phyloP scores from a whole-genome alignment of 306 rosid species.

The Glycine latifolia region DNA sequence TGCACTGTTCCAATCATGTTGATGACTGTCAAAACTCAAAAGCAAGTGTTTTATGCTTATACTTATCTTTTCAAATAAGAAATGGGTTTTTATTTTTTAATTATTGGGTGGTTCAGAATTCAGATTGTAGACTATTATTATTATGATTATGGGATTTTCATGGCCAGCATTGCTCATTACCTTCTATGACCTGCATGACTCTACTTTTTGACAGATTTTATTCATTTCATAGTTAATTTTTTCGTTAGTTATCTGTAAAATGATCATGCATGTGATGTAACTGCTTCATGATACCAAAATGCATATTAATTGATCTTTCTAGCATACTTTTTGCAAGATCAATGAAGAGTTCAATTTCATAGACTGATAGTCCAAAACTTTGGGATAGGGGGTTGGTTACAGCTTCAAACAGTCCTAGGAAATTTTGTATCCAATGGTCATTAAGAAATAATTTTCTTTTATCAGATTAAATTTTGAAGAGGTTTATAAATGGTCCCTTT shows the following conservation, averaged over 20 bases:
- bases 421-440: background rate
- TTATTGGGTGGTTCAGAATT: background rate
- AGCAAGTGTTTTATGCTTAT: no score
- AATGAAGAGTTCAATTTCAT: background rate
- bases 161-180: background rate
- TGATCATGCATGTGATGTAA: background rate
- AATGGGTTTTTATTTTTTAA: background rate
- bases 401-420: background rate
- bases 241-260: background rate
- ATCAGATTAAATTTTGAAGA: background rate
- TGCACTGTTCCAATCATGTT: slow-evolving; percentile 12
- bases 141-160: background rate
- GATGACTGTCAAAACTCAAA: background rate
- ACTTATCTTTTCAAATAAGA: background rate
- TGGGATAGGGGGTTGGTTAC: background rate
- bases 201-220: background rate
- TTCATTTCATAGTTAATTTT: background rate
- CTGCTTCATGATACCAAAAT: background rate
- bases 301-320: background rate
- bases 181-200: no score
- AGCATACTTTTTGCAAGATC: background rate
- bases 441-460: slow-evolving; percentile 1
- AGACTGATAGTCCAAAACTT: background rate
- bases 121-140: background rate
- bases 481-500: background rate